Conservation (phyloP, 169 alveolate species). For the Eimeria brunetti region DNA sequence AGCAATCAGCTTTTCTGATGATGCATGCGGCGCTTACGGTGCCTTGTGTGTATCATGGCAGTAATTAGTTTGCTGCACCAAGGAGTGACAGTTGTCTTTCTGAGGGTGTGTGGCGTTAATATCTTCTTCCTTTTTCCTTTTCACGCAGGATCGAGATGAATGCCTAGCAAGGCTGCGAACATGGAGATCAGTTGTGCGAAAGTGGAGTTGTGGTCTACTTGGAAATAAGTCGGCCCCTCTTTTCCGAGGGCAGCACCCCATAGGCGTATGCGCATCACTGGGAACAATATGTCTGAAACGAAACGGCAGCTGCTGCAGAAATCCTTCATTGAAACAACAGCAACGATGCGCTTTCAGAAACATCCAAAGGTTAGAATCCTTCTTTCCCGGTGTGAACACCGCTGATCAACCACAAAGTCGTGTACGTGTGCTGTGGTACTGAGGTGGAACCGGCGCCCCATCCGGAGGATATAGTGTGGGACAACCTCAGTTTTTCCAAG, state of each 20-base stretch:
- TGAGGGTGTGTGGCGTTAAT: not conserved
- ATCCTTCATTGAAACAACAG: not conserved
- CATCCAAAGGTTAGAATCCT: not conserved
- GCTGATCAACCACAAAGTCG: not conserved
- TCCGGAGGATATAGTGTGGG: slow-evolving; percentile 70
- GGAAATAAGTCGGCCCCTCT: slow-evolving; percentile 17
- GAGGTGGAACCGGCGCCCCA: slow-evolving; percentile 74
- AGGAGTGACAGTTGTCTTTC: not conserved
- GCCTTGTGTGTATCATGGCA: not conserved
- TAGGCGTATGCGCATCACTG: slow-evolving; percentile 21
- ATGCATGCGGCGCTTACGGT: not conserved
- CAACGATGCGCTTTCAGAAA: not conserved
- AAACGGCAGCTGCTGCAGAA: not conserved
- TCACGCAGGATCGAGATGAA: slow-evolving; percentile 41
- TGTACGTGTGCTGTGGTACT: slow-evolving; percentile 26
- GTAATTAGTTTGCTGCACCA: not conserved
- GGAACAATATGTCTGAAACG: not conserved
- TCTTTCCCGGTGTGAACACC: not conserved
- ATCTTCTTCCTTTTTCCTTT: not conserved
- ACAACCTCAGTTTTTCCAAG: slow-evolving; percentile 46
- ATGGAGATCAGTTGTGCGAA: slow-evolving; percentile 41
- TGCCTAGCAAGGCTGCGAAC: slow-evolving; percentile 49
- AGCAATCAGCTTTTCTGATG: not conserved
- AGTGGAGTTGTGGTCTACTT: slow-evolving; percentile 49
- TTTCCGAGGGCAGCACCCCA: slow-evolving; percentile 58